Percentiles rank a stretch among this genome's conserved stretches.
phyloP scores from a whole-genome alignment of 805 yeast species.

The Barnettozyma botsteinii region DNA sequence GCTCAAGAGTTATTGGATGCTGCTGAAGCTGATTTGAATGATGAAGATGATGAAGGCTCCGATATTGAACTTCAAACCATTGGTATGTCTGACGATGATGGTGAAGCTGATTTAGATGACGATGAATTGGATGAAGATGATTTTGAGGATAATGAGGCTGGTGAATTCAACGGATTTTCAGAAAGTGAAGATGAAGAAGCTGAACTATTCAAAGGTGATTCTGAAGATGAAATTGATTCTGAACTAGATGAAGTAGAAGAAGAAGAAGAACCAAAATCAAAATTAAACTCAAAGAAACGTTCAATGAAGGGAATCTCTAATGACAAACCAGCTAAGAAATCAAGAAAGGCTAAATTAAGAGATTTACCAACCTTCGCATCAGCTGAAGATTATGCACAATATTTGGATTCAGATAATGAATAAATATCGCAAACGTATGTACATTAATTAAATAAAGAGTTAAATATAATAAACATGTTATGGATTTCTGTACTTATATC shows the following conservation, averaged over 20 bases:
- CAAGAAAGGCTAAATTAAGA: slow-evolving; percentile 53
- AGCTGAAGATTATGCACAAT: slow-evolving; percentile 79
- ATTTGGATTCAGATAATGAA: slow-evolving; percentile 55
- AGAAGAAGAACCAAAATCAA: slow-evolving; percentile 22
- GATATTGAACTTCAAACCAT: slow-evolving; percentile 36
- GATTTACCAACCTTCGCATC: slow-evolving; percentile 82
- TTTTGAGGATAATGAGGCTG: slow-evolving; percentile 25
- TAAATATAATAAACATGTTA: too few species aligned
- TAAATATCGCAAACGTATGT: slow-evolving; percentile 26
- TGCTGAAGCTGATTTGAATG: slow-evolving; percentile 17
- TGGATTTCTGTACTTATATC: too few species aligned
- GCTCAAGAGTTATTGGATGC: slow-evolving; percentile 37
- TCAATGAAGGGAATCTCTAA: slow-evolving; percentile 18
- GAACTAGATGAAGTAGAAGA: slow-evolving; percentile 27
- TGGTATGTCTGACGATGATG: slow-evolving; percentile 27
- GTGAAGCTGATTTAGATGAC: slow-evolving; percentile 30
- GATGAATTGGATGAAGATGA: slow-evolving; percentile 27
- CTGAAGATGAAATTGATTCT: slow-evolving; percentile 31
- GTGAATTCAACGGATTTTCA: slow-evolving; percentile 28
- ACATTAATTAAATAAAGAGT: too few species aligned
- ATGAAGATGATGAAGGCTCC: slow-evolving; percentile 27
- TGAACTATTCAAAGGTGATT: slow-evolving; percentile 32
- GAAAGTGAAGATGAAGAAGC: slow-evolving; percentile 34
- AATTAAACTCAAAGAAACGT: slow-evolving; percentile 27
- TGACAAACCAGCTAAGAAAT: slow-evolving; percentile 20